Conservation (phyloP, 2,329 filamentous ascomycete species). For the Claviceps monticola region DNA sequence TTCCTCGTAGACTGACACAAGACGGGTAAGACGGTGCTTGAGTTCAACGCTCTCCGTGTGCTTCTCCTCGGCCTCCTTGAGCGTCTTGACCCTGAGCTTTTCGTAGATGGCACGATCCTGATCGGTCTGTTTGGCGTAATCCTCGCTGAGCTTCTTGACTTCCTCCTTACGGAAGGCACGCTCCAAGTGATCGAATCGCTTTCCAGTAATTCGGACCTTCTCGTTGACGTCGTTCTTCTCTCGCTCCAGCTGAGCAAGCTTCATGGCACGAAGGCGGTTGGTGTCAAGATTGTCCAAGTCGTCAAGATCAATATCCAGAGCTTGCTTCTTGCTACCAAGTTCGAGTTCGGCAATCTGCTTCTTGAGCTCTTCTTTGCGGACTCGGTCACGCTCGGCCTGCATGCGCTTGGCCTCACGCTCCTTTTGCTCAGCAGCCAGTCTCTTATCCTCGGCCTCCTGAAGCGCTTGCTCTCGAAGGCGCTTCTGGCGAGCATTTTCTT, state of each 20-base stretch:
- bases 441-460: slow-evolving; percentile 77
- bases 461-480: slow-evolving; percentile 74
- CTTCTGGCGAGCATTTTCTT: slow-evolving; percentile 83
- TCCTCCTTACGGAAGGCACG: slow-evolving; percentile 95
- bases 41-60: slow-evolving; percentile 86
- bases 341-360: slow-evolving; percentile 86
- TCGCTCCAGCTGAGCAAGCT: slow-evolving; percentile 88
- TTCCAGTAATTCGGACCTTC: slow-evolving; percentile 79
- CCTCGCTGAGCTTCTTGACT: slow-evolving; percentile 73
- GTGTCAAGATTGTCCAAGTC: slow-evolving; percentile 79
- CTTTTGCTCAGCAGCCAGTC: slow-evolving; percentile 81
- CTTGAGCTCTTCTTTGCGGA: slow-evolving; percentile 86
- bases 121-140: slow-evolving; percentile 74
- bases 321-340: slow-evolving; percentile 55
- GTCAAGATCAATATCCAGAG: slow-evolving; percentile 58
- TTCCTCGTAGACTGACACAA: slow-evolving; percentile 71
- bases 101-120: slow-evolving; percentile 71
- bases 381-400: slow-evolving; percentile 76
- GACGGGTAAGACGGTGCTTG: slow-evolving; percentile 78
- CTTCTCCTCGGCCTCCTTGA: slow-evolving; percentile 70
- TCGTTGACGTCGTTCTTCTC: slow-evolving; percentile 96
- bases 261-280: slow-evolving; percentile 82
- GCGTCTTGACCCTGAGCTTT: slow-evolving; percentile 58
- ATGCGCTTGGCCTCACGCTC: slow-evolving; percentile 79
- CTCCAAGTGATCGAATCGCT: slow-evolving; percentile 93